Base-by-base conservation (phyloP, 2,329 filamentous ascomycete genomes). In the Chaetomium strumarium region DNA sequence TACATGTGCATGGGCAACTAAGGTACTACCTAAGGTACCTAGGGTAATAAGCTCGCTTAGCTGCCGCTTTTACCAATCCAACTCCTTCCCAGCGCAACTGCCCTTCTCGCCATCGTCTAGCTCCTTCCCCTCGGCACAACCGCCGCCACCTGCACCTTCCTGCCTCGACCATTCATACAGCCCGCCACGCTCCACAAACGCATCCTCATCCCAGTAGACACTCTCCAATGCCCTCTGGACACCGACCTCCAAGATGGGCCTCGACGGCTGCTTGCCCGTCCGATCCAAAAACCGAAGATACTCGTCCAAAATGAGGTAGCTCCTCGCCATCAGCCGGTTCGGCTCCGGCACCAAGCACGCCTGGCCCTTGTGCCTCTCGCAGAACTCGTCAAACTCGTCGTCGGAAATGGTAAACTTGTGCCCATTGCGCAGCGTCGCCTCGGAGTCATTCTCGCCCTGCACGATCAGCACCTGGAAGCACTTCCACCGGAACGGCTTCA, bases 391-490 rank as follows among this genome's bases (percentile, higher is more conserved):
- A 55, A 66, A 80, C 60, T 80, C 68, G 20, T 72, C 69, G 34
- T 77, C 70, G 0, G 70, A 70, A 52, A 80, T 73, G 19, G 71
- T 58, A 38, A 79, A 75, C 11, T 65, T 64, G 42, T 67, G 65
- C 2, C 70, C 76, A 57, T 76, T 68, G 2, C 70, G 64, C 42
- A 71, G 60, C 5, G 68, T 69, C 31, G 66, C 58, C 3, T 66
- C 64, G 7, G 67, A 68, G 45, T 79, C 76, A 58, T 80, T 80
- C 63, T 81, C 77, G 1, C 75, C 76, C 13, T 64, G 67, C 2
- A 80, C 75, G 6, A 75, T 67, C n/a, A 81, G 66, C 5, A 73
- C 71, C 58, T 81, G 77, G 60, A 81, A 82, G 29, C 68, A 71
- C 60, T 80, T 80, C 77, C 77, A 81, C 0, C 78, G 71, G 53